Base-by-base conservation (phyloP, 2,329 filamentous ascomycete genomes). In the Lasiodiplodia theobromae region DNA sequence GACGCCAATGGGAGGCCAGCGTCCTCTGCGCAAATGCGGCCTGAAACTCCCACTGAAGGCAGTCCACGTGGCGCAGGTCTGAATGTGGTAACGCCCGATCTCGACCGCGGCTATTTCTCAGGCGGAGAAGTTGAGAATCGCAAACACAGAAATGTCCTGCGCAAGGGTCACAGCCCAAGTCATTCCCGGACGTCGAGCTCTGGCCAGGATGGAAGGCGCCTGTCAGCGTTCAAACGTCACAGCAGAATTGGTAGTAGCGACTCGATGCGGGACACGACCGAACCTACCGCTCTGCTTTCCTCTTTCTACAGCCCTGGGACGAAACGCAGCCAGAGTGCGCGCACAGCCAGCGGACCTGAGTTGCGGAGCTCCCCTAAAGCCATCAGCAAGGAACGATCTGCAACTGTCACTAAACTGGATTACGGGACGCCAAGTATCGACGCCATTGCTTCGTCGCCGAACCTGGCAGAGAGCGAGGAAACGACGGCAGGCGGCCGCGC, bases 21-120 rank as follows among this genome's bases (percentile, higher is more conserved):
- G 1, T 58, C 65, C 5, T 57, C 66, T 38, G 66, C 66, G 23
- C 47, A 62, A 63, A 53, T 51, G 66, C 47, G 65, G 44, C 54
- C 38, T 5, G 12, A 40, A 14, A 47, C 28, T 31, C 58, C 58
- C n/a, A n/a, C 12, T 40, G 74, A 76, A 38, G 67, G 64, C 4
- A 21, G 66, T 8, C 64, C 52, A 6, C 71, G 72, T 53, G 77
- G 78, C 60, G 71, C 69, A 44, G 77, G 73, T 49, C 69, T 79
- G 71, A 77, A 73, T 58, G 71, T 76, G 40, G 70, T 75, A 38
- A 77, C 75, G 28, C 75, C 80, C 56, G 92, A 96, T 70, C 79
- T 93, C 18, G 96, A 98, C 74, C 88, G 93, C 44, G 95, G 94
- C 28, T 98, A 98, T 79, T 97, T 97, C 76, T 97, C 95, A 8